Percentiles rank a stretch among this genome's conserved stretches.
Evolutionary conservation across 768 basidiomycete genomes (phyloP).

Genomic region (Botryobasidium botryosum): DNA sequence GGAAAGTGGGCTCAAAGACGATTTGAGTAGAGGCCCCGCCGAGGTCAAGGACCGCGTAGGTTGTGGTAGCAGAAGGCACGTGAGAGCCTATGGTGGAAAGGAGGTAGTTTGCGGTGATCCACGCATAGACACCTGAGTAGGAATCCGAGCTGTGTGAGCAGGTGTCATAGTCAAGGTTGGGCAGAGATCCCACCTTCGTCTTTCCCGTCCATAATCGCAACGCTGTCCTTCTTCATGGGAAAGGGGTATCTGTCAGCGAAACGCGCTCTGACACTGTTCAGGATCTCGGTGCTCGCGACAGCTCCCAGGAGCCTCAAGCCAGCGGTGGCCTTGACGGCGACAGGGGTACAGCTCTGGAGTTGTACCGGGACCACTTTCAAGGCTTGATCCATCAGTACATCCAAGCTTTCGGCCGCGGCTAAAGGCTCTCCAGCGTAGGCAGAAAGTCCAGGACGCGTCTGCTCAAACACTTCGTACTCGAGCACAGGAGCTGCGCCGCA

Average conservation of each 20-base stretch:
- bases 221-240: slow-evolving; percentile 39
- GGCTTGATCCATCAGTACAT: slow-evolving; percentile 68
- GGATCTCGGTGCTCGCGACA: slow-evolving; percentile 46
- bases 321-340: slow-evolving; percentile 88
- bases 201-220: slow-evolving; percentile 84
- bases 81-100: slow-evolving; percentile 51
- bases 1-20: slow-evolving; percentile 73
- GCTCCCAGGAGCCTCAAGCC: slow-evolving; percentile 60
- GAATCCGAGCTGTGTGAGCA: not conserved
- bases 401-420: slow-evolving; percentile 63
- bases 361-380: slow-evolving; percentile 51
- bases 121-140: slow-evolving; percentile 59
- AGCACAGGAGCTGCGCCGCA: slow-evolving; percentile 57
- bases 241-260: slow-evolving; percentile 53
- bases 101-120: slow-evolving; percentile 96
- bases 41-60: slow-evolving; percentile 86
- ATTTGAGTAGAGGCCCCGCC: slow-evolving; percentile 97
- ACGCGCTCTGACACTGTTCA: slow-evolving; percentile 50
- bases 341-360: slow-evolving; percentile 57
- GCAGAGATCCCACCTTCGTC: slow-evolving; percentile 51
- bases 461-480: slow-evolving; percentile 88
- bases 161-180: not conserved
- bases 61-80: slow-evolving; percentile 28
- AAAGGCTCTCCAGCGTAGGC: slow-evolving; percentile 37
- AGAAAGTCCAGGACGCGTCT: slow-evolving; percentile 67